These are phyloP conservation scores for Coniochaeta sp. DNA, from an alignment of 2,329 filamentous ascomycete species.

Conservation along the genomic window DNA sequence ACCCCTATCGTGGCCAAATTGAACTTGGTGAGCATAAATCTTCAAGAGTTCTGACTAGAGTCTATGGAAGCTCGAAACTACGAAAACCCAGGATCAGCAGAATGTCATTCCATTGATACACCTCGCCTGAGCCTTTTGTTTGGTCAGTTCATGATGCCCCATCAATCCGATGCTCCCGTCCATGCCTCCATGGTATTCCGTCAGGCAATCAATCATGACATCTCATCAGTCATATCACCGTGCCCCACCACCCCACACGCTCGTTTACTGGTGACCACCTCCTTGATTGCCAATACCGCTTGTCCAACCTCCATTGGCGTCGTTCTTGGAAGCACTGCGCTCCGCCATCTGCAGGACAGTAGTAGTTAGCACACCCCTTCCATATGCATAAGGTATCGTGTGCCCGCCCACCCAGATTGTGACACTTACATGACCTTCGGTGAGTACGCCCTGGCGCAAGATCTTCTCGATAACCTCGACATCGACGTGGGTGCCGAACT, in stretches of 20 bases:
- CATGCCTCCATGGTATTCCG: not conserved
- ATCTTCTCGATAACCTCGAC: slow-evolving; percentile 81
- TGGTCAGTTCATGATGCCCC: too few species aligned
- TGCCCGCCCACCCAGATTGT: not conserved
- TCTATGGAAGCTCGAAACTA: too few species aligned
- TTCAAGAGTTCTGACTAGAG: too few species aligned
- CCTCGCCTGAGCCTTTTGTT: too few species aligned
- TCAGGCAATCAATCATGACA: not conserved
- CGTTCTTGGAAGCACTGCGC: slow-evolving; percentile 46
- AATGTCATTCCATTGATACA: too few species aligned
- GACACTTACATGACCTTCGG: slow-evolving; percentile 47
- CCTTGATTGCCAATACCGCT: not conserved
- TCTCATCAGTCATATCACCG: not conserved
- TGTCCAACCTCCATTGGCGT: slow-evolving; percentile 30
- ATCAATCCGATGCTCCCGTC: not conserved
- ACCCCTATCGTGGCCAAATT: too few species aligned
- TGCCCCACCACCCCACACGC: not conserved
- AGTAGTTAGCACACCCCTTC: not conserved
- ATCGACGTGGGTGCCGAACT: slow-evolving; percentile 76
- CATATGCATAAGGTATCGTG: not conserved
- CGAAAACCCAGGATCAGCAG: too few species aligned
- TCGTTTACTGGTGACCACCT: slow-evolving; percentile 28
- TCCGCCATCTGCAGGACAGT: slow-evolving; percentile 35
- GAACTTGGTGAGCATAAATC: too few species aligned
- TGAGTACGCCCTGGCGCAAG: slow-evolving; percentile 64